These are phyloP conservation scores for Yamadazyma diddensiae DNA, from an alignment of 1,139 yeast genomes.

Conservation along the genomic window DNA sequence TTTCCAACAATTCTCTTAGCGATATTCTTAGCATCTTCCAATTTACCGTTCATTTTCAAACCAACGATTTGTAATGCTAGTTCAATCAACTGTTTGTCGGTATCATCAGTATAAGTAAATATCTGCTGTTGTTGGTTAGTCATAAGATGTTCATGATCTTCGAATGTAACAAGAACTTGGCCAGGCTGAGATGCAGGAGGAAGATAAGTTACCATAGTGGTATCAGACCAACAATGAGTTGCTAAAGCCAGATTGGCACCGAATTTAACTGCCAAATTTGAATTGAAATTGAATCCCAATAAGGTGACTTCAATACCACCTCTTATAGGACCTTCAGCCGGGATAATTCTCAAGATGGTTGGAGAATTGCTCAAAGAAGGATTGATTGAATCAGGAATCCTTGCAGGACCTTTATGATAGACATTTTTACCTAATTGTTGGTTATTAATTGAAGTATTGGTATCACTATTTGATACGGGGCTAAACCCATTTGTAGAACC, in stretches of 20 bases:
- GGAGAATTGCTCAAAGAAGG: constrained; percentile 35
- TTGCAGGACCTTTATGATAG: constrained; percentile 12
- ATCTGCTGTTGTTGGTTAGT: constrained; percentile 49
- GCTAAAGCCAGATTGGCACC: constrained; percentile 82
- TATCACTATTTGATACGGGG: constrained; percentile 46
- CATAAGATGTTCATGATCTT: constrained; percentile 40
- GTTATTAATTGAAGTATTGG: constrained; percentile 18
- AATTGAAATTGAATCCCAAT: constrained; percentile 80
- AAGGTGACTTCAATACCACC: constrained; percentile 96
- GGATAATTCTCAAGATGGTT: constrained; percentile 78
- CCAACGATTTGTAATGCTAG: constrained; percentile 93
- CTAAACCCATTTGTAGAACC: constrained; percentile 42
- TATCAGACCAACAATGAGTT: constrained; percentile 94
- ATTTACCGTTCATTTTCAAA: constrained; percentile 87
- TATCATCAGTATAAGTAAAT: constrained; percentile 88
- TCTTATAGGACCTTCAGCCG: constrained; percentile 90
- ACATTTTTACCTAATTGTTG: constrained; percentile 6
- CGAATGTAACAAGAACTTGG: constrained; percentile 84
- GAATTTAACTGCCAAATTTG: constrained; percentile 79
- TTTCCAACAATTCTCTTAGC: constrained; percentile 83
- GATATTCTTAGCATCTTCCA: constrained; percentile 88
- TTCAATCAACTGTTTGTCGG: constrained; percentile 88
- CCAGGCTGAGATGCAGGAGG: constrained; percentile 92
- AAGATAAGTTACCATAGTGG: constrained; percentile 86
- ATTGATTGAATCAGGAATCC: constrained; percentile 16